Evolutionary conservation across 257 asterid genomes (phyloP).

Genomic region (Mentha longifolia): DNA sequence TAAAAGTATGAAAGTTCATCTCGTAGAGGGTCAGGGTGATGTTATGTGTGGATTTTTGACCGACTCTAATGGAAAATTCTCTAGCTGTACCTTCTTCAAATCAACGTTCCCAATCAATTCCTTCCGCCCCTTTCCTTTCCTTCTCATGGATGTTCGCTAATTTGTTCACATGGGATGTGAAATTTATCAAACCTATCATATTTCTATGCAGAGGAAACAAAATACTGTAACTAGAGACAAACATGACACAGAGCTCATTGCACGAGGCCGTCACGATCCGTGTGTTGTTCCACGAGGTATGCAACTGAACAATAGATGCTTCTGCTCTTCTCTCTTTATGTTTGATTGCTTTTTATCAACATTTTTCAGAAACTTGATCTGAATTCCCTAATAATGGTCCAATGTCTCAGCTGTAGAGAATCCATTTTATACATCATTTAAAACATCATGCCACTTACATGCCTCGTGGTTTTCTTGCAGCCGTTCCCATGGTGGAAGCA

Average conservation of each 20-base stretch:
- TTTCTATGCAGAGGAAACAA: conserved; percentile 79
- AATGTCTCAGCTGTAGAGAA: background rate
- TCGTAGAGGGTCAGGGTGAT: background rate
- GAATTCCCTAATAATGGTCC: background rate
- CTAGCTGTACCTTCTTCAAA: background rate
- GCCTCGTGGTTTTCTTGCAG: conserved; percentile 50
- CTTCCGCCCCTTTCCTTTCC: background rate
- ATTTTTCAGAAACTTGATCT: background rate
- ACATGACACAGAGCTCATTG: conserved; percentile 81
- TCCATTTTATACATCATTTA: background rate
- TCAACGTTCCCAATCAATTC: background rate
- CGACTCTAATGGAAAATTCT: background rate
- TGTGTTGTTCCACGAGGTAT: conserved; percentile 98
- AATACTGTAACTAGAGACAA: conserved; percentile 93
- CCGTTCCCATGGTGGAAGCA: conserved; percentile 99
- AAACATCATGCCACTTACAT: conserved; percentile 20
- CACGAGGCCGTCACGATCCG: conserved; percentile 98
- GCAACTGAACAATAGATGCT: conserved; percentile 27
- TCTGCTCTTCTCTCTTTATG: background rate
- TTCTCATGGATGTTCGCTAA: background rate
- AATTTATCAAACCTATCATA: conserved; percentile 1
- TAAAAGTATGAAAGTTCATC: background rate
- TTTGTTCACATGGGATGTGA: conserved; percentile 1
- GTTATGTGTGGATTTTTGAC: background rate
- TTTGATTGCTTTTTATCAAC: conserved; percentile 21